Percentiles rank a stretch among this genome's conserved stretches.
phyloP scores from a whole-genome alignment of 140 eudicot genomes.

The Erigeron philadelphicus region DNA sequence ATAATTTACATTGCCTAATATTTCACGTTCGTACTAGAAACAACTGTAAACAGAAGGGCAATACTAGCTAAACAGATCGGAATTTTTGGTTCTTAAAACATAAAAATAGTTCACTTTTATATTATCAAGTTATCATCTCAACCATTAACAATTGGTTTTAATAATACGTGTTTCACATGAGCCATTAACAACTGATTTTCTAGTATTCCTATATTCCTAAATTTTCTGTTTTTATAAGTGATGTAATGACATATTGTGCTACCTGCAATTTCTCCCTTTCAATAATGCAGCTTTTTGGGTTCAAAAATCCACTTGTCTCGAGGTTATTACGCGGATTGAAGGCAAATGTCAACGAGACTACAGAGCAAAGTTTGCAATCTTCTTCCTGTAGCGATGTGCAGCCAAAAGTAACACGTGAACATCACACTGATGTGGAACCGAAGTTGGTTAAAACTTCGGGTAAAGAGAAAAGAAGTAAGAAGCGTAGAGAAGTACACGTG shows the following conservation, averaged over 20 bases:
- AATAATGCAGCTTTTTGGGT: slow-evolving; percentile 83
- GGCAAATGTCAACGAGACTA: slow-evolving; percentile 49
- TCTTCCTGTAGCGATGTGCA: slow-evolving; percentile 32
- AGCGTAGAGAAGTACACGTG: slow-evolving; percentile 25
- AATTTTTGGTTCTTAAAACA: neutral
- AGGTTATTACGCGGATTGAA: slow-evolving; percentile 80
- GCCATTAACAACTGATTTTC: slow-evolving; percentile 11
- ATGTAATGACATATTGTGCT: slow-evolving; percentile 11
- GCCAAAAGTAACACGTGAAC: slow-evolving; percentile 34
- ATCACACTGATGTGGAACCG: slow-evolving; percentile 40
- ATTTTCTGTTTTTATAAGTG: neutral
- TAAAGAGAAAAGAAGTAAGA: slow-evolving; percentile 54
- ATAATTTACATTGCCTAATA: neutral
- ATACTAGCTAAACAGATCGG: neutral
- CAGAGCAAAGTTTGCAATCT: slow-evolving; percentile 34
- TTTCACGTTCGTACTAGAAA: neutral
- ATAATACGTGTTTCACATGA: slow-evolving; percentile 13
- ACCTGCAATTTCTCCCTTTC: slow-evolving; percentile 26
- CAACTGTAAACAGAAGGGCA: neutral
- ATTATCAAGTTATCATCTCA: neutral
- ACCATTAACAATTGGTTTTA: neutral
- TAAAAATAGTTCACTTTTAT: neutral
- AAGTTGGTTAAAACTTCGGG: slow-evolving; percentile 36
- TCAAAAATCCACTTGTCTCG: slow-evolving; percentile 77
- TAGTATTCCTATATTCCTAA: neutral